phyloP scores from a whole-genome alignment of 1,284 basidiomycete genomes.

The Erythrobasidium hasegawianum region DNA sequence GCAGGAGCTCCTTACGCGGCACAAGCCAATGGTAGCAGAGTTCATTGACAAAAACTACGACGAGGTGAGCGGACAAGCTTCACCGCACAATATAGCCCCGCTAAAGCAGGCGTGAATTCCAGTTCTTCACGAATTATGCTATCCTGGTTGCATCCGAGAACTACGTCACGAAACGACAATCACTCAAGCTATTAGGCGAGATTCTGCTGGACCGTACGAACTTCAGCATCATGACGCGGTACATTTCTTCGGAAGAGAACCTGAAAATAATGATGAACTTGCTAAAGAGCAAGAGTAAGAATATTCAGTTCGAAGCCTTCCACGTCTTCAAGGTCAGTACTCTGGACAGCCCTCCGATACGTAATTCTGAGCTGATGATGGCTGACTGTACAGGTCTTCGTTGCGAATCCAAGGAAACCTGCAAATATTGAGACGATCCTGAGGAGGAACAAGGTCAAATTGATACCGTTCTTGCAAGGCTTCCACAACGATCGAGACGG shows the following conservation, averaged over 20 bases:
- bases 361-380: too few species aligned
- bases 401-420: conserved; percentile 98
- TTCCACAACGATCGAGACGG: conserved; percentile 84
- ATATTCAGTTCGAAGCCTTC: conserved; percentile 99
- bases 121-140: conserved; percentile 95
- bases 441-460: conserved; percentile 86
- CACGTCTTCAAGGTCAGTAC: conserved; percentile 97
- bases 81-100: too few species aligned
- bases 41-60: conserved; percentile 97
- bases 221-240: conserved; percentile 98
- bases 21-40: conserved; percentile 94
- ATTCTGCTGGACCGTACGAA: conserved; percentile 96
- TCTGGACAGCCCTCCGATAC: too few species aligned
- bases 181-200: conserved; percentile 94
- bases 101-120: too few species aligned
- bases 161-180: conserved; percentile 99
- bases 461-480: conserved; percentile 79
- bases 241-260: conserved; percentile 78
- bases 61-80: conserved; percentile 70
- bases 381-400: conserved; percentile 75
- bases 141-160: conserved; percentile 86
- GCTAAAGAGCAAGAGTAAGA: conserved; percentile 92
- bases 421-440: conserved; percentile 89
- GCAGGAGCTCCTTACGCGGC: conserved; percentile 81
- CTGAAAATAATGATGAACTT: conserved; percentile 99